A percentile compares a stretch with the other conserved stretches of the same genome.
Evolutionary conservation across 169 alveolate species (phyloP).

Genomic region (Plasmodium falciparum): DNA sequence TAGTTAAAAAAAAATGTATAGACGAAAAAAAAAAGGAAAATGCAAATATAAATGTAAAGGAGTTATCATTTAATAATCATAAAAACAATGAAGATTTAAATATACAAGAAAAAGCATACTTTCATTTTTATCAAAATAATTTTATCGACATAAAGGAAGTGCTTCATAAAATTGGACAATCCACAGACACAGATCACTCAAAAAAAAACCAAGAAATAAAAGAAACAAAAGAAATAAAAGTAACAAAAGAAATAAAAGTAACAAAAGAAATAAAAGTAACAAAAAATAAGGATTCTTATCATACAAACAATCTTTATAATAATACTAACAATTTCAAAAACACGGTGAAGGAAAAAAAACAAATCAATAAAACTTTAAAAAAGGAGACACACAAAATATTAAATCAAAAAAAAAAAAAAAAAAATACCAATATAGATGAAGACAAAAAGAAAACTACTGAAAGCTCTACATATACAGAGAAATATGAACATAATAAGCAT

Average conservation of each 20-base stretch:
- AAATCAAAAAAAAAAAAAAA: neutral
- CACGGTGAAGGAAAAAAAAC: neutral
- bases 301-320: neutral
- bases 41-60: neutral
- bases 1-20: neutral
- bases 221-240: too few relatives aligned
- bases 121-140: constrained; percentile 71
- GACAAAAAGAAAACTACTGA: neutral
- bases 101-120: constrained; percentile 4
- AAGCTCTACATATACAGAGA: neutral
- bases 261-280: too few relatives aligned
- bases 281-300: too few relatives aligned
- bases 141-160: constrained; percentile 55
- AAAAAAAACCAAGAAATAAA: too few relatives aligned
- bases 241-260: too few relatives aligned
- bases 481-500: neutral
- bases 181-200: too few relatives aligned
- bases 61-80: neutral
- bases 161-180: constrained; percentile 10
- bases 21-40: neutral
- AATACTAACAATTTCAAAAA: neutral
- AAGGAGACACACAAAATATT: constrained; percentile 1
- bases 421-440: neutral
- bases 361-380: neutral
- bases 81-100: neutral